Base-by-base conservation (phyloP, 2,329 filamentous ascomycete species). In the Neonectria neomacrospora region DNA sequence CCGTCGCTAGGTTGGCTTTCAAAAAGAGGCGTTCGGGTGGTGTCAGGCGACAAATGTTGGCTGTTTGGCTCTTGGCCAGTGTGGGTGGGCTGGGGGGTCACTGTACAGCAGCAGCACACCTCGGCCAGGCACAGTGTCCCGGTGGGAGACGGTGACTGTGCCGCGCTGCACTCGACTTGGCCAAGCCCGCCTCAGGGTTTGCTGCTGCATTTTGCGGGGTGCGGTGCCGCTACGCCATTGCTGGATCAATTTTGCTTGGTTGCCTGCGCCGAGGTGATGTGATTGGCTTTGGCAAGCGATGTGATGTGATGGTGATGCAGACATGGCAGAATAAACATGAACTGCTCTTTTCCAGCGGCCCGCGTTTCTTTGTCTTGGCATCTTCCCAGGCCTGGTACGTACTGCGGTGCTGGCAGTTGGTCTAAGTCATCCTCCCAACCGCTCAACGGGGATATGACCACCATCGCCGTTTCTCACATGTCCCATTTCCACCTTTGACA, bases 171-270 rank as follows among this genome's bases (percentile, higher is more conserved):
- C 32, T 34, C 30, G 30, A 32, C 30, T 32, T 12, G 32, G 23
- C 4, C 23, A 26, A 26, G 32, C 32, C 32, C 12, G 16, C 12
- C 32, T n/a, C 12, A 34, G 32, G 32, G 32, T 34, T 34, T n/a
- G 23, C 23, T 26, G 34, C 34, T n/a, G 45, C 42, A 26, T 47
- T 58, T 39, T 58, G 55, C 55, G 55, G 55, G 55, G 55, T 58
- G 45, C 6, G 45, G 45, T 32, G 16, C 23, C 45, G 55, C 55
- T 44, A 51, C 55, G 55, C 55, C 47, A 52, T 51, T 58, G 37
- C 44, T 57, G 55, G 45, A 58, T 52, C 47, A 58, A 57, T 51
- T 32, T 41, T 32, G 50, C 55, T 48, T 41, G 47, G 55, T n/a
- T 14, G 28, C 28, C 22, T 44, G 41, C 44, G 44, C 45, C 45